These are phyloP conservation scores for Cordyceps farinosa DNA, from an alignment of 2,329 filamentous ascomycete genomes.

Conservation along the genomic window DNA sequence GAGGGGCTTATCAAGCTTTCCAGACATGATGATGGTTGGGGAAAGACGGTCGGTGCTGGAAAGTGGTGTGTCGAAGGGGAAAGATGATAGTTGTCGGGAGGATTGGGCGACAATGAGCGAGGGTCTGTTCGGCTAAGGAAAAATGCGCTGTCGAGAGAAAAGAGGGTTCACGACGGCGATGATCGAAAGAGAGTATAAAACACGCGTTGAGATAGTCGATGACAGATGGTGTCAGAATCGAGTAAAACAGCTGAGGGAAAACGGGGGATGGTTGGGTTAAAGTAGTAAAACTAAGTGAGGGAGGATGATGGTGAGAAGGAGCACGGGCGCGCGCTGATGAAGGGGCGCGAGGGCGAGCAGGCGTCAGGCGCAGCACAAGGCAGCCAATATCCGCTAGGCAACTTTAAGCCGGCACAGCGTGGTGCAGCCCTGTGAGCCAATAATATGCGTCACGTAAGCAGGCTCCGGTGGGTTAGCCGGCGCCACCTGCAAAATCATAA, in stretches of 20 bases:
- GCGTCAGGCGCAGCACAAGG: slow-evolving; percentile 12
- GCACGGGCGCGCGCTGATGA: slow-evolving; percentile 16
- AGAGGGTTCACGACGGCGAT: not conserved
- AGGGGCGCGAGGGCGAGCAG: slow-evolving; percentile 12
- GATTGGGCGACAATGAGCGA: slow-evolving; percentile 10
- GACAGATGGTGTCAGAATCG: not conserved
- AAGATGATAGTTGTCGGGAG: slow-evolving; percentile 17
- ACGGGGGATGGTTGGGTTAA: slow-evolving; percentile 10
- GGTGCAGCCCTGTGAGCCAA: not conserved
- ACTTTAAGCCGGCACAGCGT: not conserved
- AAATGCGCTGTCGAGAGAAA: slow-evolving; percentile 17
- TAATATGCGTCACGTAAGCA: slow-evolving; percentile 14
- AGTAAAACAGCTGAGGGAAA: not conserved
- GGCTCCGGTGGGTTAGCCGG: not conserved
- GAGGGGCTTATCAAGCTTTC: slow-evolving; percentile 94
- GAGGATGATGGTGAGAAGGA: slow-evolving; percentile 18
- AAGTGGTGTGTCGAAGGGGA: slow-evolving; percentile 39
- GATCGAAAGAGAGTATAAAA: not conserved
- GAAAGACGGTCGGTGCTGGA: not conserved
- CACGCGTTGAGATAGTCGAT: not conserved
- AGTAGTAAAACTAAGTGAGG: slow-evolving; percentile 16
- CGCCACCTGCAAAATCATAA: not conserved
- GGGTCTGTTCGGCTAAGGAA: not conserved
- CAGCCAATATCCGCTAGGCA: not conserved
- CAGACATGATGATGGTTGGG: slow-evolving; percentile 65